Conservation (phyloP, 768 basidiomycete species). For the Erythrobasidium yunnanense region DNA sequence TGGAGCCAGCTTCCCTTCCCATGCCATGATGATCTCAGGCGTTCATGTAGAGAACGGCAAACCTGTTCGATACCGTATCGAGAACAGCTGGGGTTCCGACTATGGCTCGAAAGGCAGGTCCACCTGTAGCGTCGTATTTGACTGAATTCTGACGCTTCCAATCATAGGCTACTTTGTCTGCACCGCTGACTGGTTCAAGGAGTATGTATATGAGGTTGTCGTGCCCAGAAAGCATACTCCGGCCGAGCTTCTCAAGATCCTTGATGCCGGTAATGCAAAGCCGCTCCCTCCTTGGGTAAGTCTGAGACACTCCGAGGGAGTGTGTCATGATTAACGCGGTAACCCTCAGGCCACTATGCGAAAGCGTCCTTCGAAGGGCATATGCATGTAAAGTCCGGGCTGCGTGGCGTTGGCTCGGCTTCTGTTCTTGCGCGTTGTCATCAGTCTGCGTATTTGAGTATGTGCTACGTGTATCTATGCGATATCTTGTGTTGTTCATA, state of each 20-base stretch:
- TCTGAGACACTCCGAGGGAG: too few species aligned
- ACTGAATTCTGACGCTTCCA: constrained; percentile 40
- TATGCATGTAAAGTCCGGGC: background rate
- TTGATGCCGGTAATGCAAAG: background rate
- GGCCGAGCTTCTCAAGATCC: background rate
- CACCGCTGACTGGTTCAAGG: constrained; percentile 60
- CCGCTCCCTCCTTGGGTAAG: constrained; percentile 3
- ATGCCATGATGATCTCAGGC: constrained; percentile 82
- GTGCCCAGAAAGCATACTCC: constrained; percentile 22
- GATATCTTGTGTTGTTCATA: too few species aligned
- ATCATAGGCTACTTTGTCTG: constrained; percentile 12
- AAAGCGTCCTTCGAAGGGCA: background rate
- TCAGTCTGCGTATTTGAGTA: too few species aligned
- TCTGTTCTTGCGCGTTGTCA: too few species aligned
- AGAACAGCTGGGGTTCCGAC: constrained; percentile 81
- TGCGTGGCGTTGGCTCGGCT: background rate
- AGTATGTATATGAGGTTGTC: constrained; percentile 91
- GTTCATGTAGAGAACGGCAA: constrained; percentile 75
- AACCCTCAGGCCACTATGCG: background rate
- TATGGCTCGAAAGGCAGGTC: background rate
- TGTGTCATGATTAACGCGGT: too few species aligned
- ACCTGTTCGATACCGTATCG: constrained; percentile 85
- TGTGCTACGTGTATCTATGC: too few species aligned
- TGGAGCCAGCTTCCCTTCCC: constrained; percentile 58
- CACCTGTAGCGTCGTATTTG: too few species aligned